Base-by-base conservation (phyloP, 768 basidiomycete genomes). In the Kwoniella europaea region DNA sequence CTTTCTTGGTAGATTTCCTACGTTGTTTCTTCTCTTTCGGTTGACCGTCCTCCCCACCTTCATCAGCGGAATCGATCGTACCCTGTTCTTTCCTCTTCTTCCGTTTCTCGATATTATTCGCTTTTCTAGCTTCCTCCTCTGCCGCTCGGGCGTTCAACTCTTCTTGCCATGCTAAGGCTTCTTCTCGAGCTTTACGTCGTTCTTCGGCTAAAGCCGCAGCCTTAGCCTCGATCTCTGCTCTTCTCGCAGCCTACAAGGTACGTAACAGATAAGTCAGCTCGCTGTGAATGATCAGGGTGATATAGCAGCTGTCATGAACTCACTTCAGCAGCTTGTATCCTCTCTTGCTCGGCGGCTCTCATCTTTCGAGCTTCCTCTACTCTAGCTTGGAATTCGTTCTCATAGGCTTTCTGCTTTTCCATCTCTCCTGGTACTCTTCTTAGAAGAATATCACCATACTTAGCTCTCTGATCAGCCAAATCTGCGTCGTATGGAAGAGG, bases 401-500 rank as follows among this genome's bases (percentile, higher is more conserved):
- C 94, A 75, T 88, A 87, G 67, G 89, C 88, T 64, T 87, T 86
- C 80, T 96, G 94, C 18, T 87, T 86, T 4, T 87, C 84, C 24
- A 93, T 85, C 78, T 96, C 93, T 53, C 92, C 92, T 12, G 92
- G 91, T 2, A 89, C 90, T 63, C 90, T 90, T 66, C 92, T 87
- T 64, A 96, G 81, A 87, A 98, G 90, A 77, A 88, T 90, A 71
- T 92, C 91, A 13, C 94, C 94, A 76, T 98, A 99, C 81, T 91
- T 91, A 50, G 90, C 88, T 55, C 97, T 89, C 75, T 96, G 91
- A 74, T 94, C 91, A 0, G 94, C 93, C 57, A 98, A 88, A 59
- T 96, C 94, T 10, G 88, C 86, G 75, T 87, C 92, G 84, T 98
- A 98, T 0, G 94, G 93, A 18, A 95, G 86, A 59, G 87, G 84